Conservation (phyloP, 768 basidiomycete genomes). For the Artomyces pyxidatus region DNA sequence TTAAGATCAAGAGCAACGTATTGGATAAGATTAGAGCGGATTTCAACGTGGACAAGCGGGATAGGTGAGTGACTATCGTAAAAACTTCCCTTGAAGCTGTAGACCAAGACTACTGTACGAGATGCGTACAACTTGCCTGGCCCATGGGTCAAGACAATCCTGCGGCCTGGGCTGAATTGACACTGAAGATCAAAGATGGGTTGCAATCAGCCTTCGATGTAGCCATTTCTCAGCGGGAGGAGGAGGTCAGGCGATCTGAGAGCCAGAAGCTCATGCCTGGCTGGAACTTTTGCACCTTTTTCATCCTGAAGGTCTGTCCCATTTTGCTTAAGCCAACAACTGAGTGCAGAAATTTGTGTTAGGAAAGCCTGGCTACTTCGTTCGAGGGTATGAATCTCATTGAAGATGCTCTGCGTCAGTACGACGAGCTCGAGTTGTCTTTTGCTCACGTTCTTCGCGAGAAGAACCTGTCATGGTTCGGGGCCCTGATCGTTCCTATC, state of each 20-base stretch:
- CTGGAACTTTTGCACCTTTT: slow-evolving; percentile 98
- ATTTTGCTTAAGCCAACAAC: not conserved
- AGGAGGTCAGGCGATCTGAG: slow-evolving; percentile 87
- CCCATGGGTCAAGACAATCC: slow-evolving; percentile 65
- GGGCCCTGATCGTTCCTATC: slow-evolving; percentile 64
- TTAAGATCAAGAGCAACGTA: slow-evolving; percentile 78
- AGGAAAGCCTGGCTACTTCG: slow-evolving; percentile 93
- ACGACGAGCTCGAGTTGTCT: slow-evolving; percentile 83
- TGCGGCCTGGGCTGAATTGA: slow-evolving; percentile 78
- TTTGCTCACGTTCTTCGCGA: slow-evolving; percentile 72
- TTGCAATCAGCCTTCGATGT: slow-evolving; percentile 78
- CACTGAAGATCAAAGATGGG: slow-evolving; percentile 85
- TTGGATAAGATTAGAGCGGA: slow-evolving; percentile 88
- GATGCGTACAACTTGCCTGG: slow-evolving; percentile 81
- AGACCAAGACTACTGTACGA: slow-evolving; percentile 24
- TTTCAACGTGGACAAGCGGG: slow-evolving; percentile 84
- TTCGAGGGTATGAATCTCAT: slow-evolving; percentile 85
- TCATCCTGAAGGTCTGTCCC: slow-evolving; percentile 78
- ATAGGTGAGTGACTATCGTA: slow-evolving; percentile 44
- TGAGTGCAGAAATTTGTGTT: not conserved
- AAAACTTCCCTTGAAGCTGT: not conserved
- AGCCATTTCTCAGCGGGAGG: slow-evolving; percentile 71
- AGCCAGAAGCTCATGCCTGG: slow-evolving; percentile 87
- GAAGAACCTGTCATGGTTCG: slow-evolving; percentile 89
- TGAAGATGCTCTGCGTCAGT: slow-evolving; percentile 84